Conservation (phyloP, 208 protist genomes). For the Trypanosoma grayi region DNA sequence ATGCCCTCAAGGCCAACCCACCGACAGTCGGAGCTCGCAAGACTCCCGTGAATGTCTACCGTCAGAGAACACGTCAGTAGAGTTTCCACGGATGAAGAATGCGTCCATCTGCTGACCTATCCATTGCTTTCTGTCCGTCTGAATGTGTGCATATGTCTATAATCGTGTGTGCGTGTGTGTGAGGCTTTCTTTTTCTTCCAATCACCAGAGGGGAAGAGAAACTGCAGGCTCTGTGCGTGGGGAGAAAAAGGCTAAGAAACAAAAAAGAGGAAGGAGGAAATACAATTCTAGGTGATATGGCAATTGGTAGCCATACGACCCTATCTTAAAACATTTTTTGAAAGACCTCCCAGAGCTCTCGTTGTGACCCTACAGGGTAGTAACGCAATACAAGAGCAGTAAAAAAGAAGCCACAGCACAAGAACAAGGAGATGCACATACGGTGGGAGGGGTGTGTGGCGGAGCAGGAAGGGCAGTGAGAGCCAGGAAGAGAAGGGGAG, state of each 20-base stretch:
- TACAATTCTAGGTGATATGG: too few species aligned
- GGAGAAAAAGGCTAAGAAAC: too few species aligned
- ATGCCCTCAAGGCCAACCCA: constrained; percentile 45
- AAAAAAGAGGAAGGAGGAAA: too few species aligned
- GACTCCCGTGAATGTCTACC: constrained; percentile 70
- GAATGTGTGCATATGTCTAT: constrained; percentile 10
- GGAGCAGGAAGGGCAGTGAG: not conserved
- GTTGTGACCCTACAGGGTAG: too few species aligned
- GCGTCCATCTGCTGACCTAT: too few species aligned
- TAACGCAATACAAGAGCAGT: too few species aligned
- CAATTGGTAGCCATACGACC: too few species aligned
- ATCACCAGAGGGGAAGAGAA: not conserved
- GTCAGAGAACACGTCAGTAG: constrained; percentile 61
- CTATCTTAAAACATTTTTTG: too few species aligned
- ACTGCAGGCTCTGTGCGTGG: not conserved
- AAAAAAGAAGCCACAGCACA: not conserved
- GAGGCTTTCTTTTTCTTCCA: too few species aligned
- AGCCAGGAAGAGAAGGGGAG: not conserved
- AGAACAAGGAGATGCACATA: not conserved
- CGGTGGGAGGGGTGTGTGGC: not conserved
- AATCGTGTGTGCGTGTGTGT: constrained; percentile 6
- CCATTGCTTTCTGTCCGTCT: constrained; percentile 4
- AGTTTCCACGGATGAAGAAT: not conserved
- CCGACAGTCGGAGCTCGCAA: constrained; percentile 46
- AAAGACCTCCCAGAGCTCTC: too few species aligned